A percentile compares a stretch with the other conserved stretches of the same genome.
phyloP scores from a whole-genome alignment of 495 filamentous ascomycete species.

The Xylaria longipes region DNA sequence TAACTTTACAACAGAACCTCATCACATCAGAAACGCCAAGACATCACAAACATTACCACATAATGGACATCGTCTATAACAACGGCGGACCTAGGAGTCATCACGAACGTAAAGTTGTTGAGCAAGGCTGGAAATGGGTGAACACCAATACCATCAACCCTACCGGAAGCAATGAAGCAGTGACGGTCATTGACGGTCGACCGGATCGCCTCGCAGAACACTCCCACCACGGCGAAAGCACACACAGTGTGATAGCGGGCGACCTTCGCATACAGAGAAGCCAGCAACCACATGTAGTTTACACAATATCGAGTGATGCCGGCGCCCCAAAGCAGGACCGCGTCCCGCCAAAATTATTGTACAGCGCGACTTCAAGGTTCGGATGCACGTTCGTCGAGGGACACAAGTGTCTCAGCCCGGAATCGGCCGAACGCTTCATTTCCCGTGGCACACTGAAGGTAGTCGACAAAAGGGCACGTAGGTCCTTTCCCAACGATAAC shows the following conservation, averaged over 20 bases:
- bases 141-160: constrained; percentile 13
- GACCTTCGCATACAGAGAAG: background rate
- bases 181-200: background rate
- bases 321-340: background rate
- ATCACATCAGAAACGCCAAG: background rate
- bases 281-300: background rate
- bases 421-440: constrained; percentile 17
- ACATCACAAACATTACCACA: background rate
- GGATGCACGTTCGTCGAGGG: constrained; percentile 19
- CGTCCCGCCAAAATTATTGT: background rate
- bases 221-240: constrained; percentile 17
- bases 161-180: background rate
- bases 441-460: constrained; percentile 1
- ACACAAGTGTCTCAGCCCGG: constrained; percentile 3
- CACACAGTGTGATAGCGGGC: background rate
- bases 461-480: background rate
- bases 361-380: constrained; percentile 4
- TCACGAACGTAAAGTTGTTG: background rate
- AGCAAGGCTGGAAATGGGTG: constrained; percentile 1
- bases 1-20: background rate
- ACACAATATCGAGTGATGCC: background rate
- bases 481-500: background rate
- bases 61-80: background rate
- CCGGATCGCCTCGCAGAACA: constrained; percentile 6
- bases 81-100: background rate